A percentile compares a stretch with the other conserved stretches of the same genome.
These are phyloP conservation scores for Gynochthodes officinalis DNA, from an alignment of 257 asterid species.

Conservation along the genomic window DNA sequence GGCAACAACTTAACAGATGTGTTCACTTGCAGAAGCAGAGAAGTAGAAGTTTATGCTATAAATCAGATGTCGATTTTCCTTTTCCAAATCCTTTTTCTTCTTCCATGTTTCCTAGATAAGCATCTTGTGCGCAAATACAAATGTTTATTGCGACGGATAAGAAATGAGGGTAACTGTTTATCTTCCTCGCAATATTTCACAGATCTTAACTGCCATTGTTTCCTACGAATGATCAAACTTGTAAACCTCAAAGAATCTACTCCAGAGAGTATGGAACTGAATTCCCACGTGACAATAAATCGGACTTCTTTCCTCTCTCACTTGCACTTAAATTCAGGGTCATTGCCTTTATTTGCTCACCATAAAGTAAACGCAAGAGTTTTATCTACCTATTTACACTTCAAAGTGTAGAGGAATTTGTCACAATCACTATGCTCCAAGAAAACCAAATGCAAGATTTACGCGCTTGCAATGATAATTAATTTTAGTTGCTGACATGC, in stretches of 20 bases:
- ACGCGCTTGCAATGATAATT: too few species aligned
- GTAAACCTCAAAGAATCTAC: not conserved
- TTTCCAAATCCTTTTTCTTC: not conserved
- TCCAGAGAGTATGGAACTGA: not conserved
- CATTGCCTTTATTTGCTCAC: too few species aligned
- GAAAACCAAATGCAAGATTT: not conserved
- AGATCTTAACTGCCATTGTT: not conserved
- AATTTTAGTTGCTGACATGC: not conserved
- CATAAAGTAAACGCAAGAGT: too few species aligned
- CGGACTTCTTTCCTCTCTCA: not conserved
- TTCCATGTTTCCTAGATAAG: not conserved
- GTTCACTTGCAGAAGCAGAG: slow-evolving; percentile 7
- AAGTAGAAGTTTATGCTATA: slow-evolving; percentile 12
- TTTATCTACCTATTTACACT: too few species aligned
- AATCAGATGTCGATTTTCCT: not conserved
- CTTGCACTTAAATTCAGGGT: not conserved
- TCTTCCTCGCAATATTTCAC: not conserved
- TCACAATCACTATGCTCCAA: not conserved
- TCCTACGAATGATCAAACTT: not conserved
- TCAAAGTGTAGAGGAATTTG: too few species aligned
- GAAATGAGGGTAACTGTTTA: not conserved
- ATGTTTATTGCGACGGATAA: not conserved
- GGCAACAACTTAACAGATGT: slow-evolving; percentile 5
- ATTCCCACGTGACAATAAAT: not conserved
- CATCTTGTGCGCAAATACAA: not conserved